Evolutionary conservation across 2,329 filamentous ascomycete species (phyloP).

Genomic region (Teratosphaeria pseudoeucalypti): DNA sequence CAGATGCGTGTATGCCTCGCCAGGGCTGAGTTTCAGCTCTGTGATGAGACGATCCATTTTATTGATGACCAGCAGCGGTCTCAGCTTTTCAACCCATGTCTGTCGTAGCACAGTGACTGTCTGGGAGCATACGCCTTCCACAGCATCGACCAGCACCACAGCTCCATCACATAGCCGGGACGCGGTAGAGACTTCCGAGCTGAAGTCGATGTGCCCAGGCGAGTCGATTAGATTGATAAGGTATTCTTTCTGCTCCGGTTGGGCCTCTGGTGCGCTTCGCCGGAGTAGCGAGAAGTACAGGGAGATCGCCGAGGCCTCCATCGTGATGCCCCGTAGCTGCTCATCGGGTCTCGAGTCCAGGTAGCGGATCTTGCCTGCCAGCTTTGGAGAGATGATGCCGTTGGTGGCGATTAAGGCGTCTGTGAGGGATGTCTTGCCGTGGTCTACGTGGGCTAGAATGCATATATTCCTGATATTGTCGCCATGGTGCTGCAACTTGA

Average conservation of each 20-base stretch:
- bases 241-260: constrained; percentile 65
- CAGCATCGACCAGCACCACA: constrained; percentile 86
- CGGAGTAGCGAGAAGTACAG: constrained; percentile 88
- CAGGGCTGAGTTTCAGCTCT: constrained; percentile 85
- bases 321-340: constrained; percentile 94
- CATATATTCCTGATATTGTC: constrained; percentile 93
- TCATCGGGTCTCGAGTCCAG: constrained; percentile 94
- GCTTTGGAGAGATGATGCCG: constrained; percentile 95
- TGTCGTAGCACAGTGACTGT: constrained; percentile 94
- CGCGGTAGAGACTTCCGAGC: constrained; percentile 92
- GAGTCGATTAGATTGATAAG: constrained; percentile 97
- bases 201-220: constrained; percentile 96
- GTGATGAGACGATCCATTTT: constrained; percentile 95
- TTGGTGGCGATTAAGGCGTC: constrained; percentile 96
- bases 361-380: constrained; percentile 96
- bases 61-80: constrained; percentile 90
- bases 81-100: constrained; percentile 90
- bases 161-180: constrained; percentile 91
- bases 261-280: constrained; percentile 47
- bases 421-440: constrained; percentile 95
- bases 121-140: constrained; percentile 96
- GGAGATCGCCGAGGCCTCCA: constrained; percentile 98
- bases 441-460: constrained; percentile 93
- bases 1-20: constrained; percentile 80
- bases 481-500: constrained; percentile 76